phyloP scores from a whole-genome alignment of 129 eudicot species.

The Flaveria robusta region DNA sequence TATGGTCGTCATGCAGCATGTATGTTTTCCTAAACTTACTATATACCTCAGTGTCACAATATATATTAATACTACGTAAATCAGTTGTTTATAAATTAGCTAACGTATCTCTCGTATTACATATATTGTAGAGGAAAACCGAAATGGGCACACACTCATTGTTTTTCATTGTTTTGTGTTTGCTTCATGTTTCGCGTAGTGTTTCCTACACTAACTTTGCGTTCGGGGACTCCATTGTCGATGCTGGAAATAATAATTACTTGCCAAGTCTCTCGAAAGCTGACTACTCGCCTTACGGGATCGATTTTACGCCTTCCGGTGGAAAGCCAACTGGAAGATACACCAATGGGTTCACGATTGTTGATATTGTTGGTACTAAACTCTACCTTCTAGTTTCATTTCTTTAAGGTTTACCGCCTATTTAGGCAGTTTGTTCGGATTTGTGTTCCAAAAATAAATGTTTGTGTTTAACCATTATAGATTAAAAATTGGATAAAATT shows the following conservation, averaged over 20 bases:
- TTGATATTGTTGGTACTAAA: slow-evolving; percentile 58
- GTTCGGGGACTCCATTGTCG: slow-evolving; percentile 67
- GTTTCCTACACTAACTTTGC: slow-evolving; percentile 43
- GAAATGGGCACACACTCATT: slow-evolving; percentile 9
- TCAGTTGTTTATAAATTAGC: slow-evolving; percentile 15
- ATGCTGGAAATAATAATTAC: slow-evolving; percentile 64
- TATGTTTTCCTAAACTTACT: slow-evolving; percentile 30
- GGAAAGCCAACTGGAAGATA: slow-evolving; percentile 74
- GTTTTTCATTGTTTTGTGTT: slow-evolving; percentile 13
- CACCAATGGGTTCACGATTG: slow-evolving; percentile 68
- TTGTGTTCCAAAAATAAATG: too few species aligned
- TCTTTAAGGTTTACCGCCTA: not conserved
- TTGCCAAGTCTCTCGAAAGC: slow-evolving; percentile 64
- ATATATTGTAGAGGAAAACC: not conserved
- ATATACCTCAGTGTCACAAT: slow-evolving; percentile 1
- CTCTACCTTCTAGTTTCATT: not conserved
- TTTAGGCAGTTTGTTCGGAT: too few species aligned
- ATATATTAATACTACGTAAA: not conserved
- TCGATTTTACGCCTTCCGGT: slow-evolving; percentile 57
- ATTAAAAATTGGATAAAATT: too few species aligned
- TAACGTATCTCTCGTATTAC: not conserved
- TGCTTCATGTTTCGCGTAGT: slow-evolving; percentile 30
- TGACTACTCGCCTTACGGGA: slow-evolving; percentile 71
- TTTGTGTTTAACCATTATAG: too few species aligned
- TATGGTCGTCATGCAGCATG: slow-evolving; percentile 43